Base-by-base conservation (phyloP, 2,329 filamentous ascomycete genomes). In the Aureobasidium sp. region DNA sequence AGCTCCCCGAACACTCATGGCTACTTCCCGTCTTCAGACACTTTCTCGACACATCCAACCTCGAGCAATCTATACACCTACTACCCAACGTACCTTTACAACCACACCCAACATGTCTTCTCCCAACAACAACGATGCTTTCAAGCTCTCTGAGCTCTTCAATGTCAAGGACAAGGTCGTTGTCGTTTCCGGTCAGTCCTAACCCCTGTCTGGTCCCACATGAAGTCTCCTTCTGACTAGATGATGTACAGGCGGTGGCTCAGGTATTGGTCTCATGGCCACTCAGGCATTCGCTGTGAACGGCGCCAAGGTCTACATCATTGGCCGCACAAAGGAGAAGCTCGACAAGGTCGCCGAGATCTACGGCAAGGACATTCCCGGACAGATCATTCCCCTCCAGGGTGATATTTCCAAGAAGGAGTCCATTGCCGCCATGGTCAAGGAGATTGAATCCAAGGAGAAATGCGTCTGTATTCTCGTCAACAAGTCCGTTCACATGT, bases 241-340 rank as follows among this genome's bases (percentile, higher is more conserved):
- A 6, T 30, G 6, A 15, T 42, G 9, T 47, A 9, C 16, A 54
- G 50, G 50, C 39, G 78, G 76, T 57, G 77, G 77, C 41, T 74
- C 72, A 7, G 78, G 78, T 13, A 79, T 80, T 63, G 78, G 78
- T 27, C 65, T 79, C 62, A 80, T 80, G 77, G 69, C 73, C 44
- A 74, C 73, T 21, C 77, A 79, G 66, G 69, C 52, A 11, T 63
- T 67, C 34, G 65, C 65, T 29, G 64, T 68, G 49, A 72, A 72
- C 62, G 70, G 70, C 2, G 71, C 71, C 34, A 79, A 79, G 67
- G 77, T 79, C 29, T 80, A 80, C 68, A 78, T 80, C 64, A 73
- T 75, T 25, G 77, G 78, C 44, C 73, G 78, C 27, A 78, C 75
- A 10, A 68, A 75, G 60, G 77, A 80, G 63, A 80, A 79, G 70